phyloP scores from a whole-genome alignment of 2,329 filamentous ascomycete species.

The Cryphonectria radicalis region DNA sequence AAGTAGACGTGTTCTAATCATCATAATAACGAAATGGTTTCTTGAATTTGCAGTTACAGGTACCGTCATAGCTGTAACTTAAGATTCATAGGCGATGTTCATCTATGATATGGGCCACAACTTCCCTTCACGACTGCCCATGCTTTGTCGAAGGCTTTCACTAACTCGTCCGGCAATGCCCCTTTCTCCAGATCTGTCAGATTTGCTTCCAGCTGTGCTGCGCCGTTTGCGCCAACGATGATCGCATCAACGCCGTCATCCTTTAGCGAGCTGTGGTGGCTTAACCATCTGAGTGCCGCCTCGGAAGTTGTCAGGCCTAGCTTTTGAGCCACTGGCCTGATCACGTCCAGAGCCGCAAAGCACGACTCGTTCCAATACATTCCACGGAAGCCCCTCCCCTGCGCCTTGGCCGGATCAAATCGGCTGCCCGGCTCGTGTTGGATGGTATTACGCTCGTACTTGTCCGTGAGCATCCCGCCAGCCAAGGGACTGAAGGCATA shows the following conservation, averaged over 20 bases:
- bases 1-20: too few relatives aligned
- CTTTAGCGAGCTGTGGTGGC: slow-evolving; percentile 62
- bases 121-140: slow-evolving; percentile 68
- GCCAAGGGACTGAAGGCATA: slow-evolving; percentile 50
- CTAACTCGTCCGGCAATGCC: slow-evolving; percentile 69
- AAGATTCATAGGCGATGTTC: too few relatives aligned
- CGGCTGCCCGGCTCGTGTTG: slow-evolving; percentile 40
- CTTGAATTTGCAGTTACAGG: too few relatives aligned
- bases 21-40: too few relatives aligned
- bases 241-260: slow-evolving; percentile 47
- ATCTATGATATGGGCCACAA: too few relatives aligned
- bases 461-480: slow-evolving; percentile 50
- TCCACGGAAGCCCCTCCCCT: slow-evolving; percentile 52
- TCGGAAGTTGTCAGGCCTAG: slow-evolving; percentile 67
- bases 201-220: slow-evolving; percentile 52
- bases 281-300: slow-evolving; percentile 66
- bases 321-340: slow-evolving; percentile 64
- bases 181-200: slow-evolving; percentile 56
- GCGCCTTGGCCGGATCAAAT: slow-evolving; percentile 45
- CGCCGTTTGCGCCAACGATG: slow-evolving; percentile 52
- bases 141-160: slow-evolving; percentile 72
- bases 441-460: slow-evolving; percentile 39
- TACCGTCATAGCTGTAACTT: too few relatives aligned
- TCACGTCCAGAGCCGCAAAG: slow-evolving; percentile 60
- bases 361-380: slow-evolving; percentile 65